Conservation (phyloP, 1,284 basidiomycete genomes). For the Cerioporus squamosus region DNA sequence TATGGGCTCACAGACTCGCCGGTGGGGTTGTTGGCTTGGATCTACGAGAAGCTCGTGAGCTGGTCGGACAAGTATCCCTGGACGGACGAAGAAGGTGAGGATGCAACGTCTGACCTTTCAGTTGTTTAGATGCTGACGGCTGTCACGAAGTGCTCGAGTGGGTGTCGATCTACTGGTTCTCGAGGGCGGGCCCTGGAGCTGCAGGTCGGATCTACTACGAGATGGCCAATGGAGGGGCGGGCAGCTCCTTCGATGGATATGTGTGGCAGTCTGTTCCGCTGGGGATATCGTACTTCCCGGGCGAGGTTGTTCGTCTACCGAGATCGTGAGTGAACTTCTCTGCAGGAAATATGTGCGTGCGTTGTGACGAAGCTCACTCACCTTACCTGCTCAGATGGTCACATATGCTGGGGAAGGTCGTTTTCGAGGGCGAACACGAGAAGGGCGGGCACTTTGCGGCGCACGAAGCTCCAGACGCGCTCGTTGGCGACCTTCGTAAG, state of each 20-base stretch:
- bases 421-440: conserved; percentile 31
- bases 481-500: conserved; percentile 33
- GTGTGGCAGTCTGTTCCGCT: conserved; percentile 42
- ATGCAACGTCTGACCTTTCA: background rate
- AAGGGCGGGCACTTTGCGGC: conserved; percentile 38
- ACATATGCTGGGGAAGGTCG: conserved; percentile 30
- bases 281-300: conserved; percentile 54
- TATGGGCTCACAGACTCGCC: conserved; percentile 62
- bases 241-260: background rate
- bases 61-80: conserved; percentile 57
- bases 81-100: conserved; percentile 53
- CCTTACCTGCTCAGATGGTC: conserved; percentile 11
- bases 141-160: conserved; percentile 55
- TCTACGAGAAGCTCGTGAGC: conserved; percentile 57
- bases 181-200: conserved; percentile 55
- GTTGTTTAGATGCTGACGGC: background rate
- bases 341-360: background rate
- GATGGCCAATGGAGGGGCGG: conserved; percentile 3
- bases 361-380: background rate
- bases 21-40: conserved; percentile 59
- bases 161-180: conserved; percentile 65
- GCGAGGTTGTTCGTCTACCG: conserved; percentile 43
- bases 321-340: conserved; percentile 39
- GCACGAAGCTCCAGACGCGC: conserved; percentile 32
- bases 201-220: conserved; percentile 59